A percentile compares a stretch with the other conserved stretches of the same genome.
These are phyloP conservation scores for Akanthomyces lecanii DNA, from an alignment of 2,329 filamentous ascomycete genomes.

Conservation along the genomic window DNA sequence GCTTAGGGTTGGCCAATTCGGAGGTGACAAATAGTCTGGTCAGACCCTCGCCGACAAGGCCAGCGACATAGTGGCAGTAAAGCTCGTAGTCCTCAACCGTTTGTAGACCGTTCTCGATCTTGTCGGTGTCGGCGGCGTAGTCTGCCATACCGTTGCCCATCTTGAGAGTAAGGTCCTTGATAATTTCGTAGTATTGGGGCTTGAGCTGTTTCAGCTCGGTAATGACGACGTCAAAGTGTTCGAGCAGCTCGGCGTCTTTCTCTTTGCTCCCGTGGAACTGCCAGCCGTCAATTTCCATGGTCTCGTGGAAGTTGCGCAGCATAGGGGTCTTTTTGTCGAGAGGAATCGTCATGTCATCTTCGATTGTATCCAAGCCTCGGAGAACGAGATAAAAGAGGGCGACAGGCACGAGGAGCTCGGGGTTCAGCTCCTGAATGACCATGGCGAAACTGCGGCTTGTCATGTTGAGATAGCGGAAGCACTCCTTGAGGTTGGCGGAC, in stretches of 20 bases:
- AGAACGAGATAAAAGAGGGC: constrained; percentile 90
- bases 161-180: constrained; percentile 85
- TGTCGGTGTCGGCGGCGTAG: constrained; percentile 79
- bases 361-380: constrained; percentile 93
- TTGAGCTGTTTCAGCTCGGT: constrained; percentile 86
- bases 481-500: constrained; percentile 67
- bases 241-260: constrained; percentile 88
- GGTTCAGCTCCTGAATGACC: constrained; percentile 94
- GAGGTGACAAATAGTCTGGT: constrained; percentile 87
- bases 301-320: constrained; percentile 74
- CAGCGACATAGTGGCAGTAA: constrained; percentile 98
- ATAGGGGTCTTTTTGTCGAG: constrained; percentile 79
- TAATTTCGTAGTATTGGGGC: constrained; percentile 75
- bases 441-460: constrained; percentile 91
- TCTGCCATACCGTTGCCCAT: constrained; percentile 99
- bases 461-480: constrained; percentile 79
- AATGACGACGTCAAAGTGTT: constrained; percentile 86
- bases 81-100: constrained; percentile 87
- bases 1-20: constrained; percentile 77
- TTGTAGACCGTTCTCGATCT: constrained; percentile 74
- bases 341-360: constrained; percentile 94
- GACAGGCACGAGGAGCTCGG: constrained; percentile 85
- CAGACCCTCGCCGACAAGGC: constrained; percentile 90
- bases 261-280: constrained; percentile 85
- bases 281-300: constrained; percentile 83